Conservation (phyloP, 1,284 basidiomycete genomes). For the Apiotrichum gamsii region DNA sequence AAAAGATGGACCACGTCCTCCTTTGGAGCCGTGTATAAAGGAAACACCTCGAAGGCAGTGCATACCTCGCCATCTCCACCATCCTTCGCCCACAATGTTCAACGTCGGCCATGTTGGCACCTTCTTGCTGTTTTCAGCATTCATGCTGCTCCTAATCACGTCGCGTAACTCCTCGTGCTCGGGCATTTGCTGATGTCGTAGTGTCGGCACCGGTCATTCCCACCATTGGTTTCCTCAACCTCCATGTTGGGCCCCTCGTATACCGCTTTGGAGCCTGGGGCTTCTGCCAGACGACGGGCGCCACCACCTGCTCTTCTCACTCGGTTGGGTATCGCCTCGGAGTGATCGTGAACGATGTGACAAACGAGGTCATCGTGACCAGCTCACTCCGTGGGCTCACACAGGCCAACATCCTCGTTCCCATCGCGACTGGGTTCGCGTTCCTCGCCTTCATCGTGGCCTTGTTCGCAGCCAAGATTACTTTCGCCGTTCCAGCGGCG, state of each 20-base stretch:
- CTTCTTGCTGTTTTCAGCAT: too few relatives aligned
- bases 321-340: conserved; percentile 30
- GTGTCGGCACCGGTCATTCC: conserved; percentile 38
- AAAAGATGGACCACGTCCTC: too few relatives aligned
- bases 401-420: conserved; percentile 41
- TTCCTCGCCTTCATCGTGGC: conserved; percentile 42
- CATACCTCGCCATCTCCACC: too few relatives aligned
- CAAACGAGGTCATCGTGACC: conserved; percentile 14
- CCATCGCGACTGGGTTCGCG: conserved; percentile 37
- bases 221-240: conserved; percentile 31
- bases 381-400: conserved; percentile 23
- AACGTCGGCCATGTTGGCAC: too few relatives aligned
- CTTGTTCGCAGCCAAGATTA: conserved; percentile 32
- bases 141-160: too few relatives aligned
- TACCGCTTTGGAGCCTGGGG: conserved; percentile 39
- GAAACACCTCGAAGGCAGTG: too few relatives aligned
- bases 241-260: conserved; percentile 9
- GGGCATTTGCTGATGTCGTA: too few relatives aligned
- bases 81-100: too few relatives aligned
- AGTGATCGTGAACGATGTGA: conserved; percentile 12
- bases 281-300: conserved; percentile 25
- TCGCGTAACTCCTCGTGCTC: too few relatives aligned
- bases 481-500: conserved; percentile 38
- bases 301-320: conserved; percentile 19
- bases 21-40: too few relatives aligned